A percentile compares a stretch with the other conserved stretches of the same genome.
phyloP scores from a whole-genome alignment of 768 basidiomycete species.

The Dioszegia aurantiaca region DNA sequence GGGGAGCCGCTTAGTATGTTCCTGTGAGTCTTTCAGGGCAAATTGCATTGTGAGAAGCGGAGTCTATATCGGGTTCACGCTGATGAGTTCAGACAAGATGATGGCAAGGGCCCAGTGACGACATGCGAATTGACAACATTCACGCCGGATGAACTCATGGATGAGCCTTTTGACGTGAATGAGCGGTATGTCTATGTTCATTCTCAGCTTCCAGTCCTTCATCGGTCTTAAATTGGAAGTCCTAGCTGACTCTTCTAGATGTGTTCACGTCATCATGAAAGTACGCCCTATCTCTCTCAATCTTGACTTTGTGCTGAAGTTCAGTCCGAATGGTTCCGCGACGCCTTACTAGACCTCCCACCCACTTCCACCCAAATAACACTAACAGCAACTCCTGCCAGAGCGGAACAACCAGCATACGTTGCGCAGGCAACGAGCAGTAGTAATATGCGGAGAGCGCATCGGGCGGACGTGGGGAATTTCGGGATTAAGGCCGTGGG shows the following conservation, averaged over 20 bases:
- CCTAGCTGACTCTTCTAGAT: constrained; percentile 53
- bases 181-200: constrained; percentile 57
- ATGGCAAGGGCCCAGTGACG: constrained; percentile 46
- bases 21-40: constrained; percentile 69
- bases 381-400: constrained; percentile 70
- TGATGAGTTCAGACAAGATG: constrained; percentile 40
- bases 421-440: constrained; percentile 23
- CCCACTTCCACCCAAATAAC: constrained; percentile 80
- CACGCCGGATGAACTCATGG: constrained; percentile 74
- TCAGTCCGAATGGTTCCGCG: constrained; percentile 86
- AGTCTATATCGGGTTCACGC: background rate
- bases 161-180: constrained; percentile 72
- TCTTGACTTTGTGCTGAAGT: background rate
- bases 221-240: too few species aligned
- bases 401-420: constrained; percentile 11
- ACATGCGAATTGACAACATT: constrained; percentile 59
- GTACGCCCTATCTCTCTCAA: constrained; percentile 51
- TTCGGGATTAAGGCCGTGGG: constrained; percentile 78
- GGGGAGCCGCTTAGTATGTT: constrained; percentile 75
- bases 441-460: constrained; percentile 19
- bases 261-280: constrained; percentile 81
- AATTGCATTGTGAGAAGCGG: background rate
- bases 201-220: background rate
- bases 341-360: constrained; percentile 87
- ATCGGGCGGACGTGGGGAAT: constrained; percentile 59